Percentiles rank a stretch among this genome's conserved stretches.
phyloP scores from a whole-genome alignment of 768 basidiomycete genomes.

The Lactarius evosmus region DNA sequence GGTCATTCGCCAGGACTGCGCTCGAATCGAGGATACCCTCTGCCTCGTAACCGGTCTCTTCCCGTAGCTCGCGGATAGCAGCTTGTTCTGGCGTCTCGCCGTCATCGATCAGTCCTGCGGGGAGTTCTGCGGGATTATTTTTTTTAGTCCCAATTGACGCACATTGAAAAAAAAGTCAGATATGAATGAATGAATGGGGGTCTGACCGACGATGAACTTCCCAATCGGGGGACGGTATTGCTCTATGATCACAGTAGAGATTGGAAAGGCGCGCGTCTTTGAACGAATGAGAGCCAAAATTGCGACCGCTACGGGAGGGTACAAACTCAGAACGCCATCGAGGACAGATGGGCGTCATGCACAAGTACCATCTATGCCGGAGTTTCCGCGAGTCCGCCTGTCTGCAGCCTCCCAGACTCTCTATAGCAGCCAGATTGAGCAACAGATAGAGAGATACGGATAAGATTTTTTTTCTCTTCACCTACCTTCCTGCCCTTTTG shows the following conservation, averaged over 20 bases:
- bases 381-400: conserved; percentile 70
- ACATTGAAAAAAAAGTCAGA: not conserved
- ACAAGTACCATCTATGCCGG: conserved; percentile 73
- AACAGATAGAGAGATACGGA: not conserved
- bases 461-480: not conserved
- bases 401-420: conserved; percentile 89
- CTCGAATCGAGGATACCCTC: conserved; percentile 58
- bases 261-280: conserved; percentile 63
- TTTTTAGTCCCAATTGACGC: not conserved
- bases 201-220: conserved; percentile 65
- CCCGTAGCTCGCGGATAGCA: conserved; percentile 84
- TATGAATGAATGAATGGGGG: not conserved
- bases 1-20: conserved; percentile 63
- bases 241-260: conserved; percentile 82
- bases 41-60: conserved; percentile 89
- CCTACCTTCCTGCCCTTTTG: conserved; percentile 74
- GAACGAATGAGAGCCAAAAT: conserved; percentile 80
- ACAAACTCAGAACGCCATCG: conserved; percentile 2
- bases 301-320: conserved; percentile 63
- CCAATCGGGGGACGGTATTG: conserved; percentile 89
- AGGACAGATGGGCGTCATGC: not conserved
- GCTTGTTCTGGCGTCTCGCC: conserved; percentile 77
- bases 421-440: conserved; percentile 37
- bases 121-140: conserved; percentile 44
- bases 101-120: conserved; percentile 80